Percentiles rank a stretch among this genome's conserved stretches.
Conservation (phyloP, 2,329 filamentous ascomycete genomes). For the Bisporella sp. region DNA sequence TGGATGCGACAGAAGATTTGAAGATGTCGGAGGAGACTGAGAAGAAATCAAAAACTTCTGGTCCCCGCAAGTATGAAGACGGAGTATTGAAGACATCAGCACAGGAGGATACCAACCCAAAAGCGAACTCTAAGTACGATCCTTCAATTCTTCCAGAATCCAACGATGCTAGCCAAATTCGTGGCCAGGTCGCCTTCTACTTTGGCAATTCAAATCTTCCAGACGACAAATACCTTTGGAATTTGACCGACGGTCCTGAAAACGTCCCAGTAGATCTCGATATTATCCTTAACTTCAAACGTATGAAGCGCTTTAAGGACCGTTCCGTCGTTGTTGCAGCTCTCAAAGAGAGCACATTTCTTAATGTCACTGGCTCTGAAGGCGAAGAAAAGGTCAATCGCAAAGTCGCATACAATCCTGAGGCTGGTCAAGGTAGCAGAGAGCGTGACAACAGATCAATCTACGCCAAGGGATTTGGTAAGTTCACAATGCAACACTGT, state of each 20-base stretch:
- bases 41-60: slow-evolving; percentile 1
- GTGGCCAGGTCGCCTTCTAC: slow-evolving; percentile 77
- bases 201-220: slow-evolving; percentile 88
- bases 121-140: slow-evolving; percentile 47
- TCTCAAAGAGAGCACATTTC: slow-evolving; percentile 66
- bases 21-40: neutral
- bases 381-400: slow-evolving; percentile 67
- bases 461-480: slow-evolving; percentile 90
- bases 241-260: slow-evolving; percentile 65
- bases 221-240: slow-evolving; percentile 81
- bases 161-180: slow-evolving; percentile 57
- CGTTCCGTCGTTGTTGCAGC: slow-evolving; percentile 78
- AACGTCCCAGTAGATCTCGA: slow-evolving; percentile 78
- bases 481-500: neutral
- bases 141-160: slow-evolving; percentile 48
- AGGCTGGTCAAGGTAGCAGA: slow-evolving; percentile 53
- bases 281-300: slow-evolving; percentile 79
- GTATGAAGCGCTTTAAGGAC: slow-evolving; percentile 92
- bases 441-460: slow-evolving; percentile 61
- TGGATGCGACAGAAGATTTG: too few relatives aligned
- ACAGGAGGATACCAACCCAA: slow-evolving; percentile 21
- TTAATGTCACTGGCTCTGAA: slow-evolving; percentile 69
- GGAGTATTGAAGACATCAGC: slow-evolving; percentile 20
- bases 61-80: slow-evolving; percentile 11
- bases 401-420: slow-evolving; percentile 61